Base-by-base conservation (phyloP, 805 yeast genomes). In the Starmerella apicola region DNA sequence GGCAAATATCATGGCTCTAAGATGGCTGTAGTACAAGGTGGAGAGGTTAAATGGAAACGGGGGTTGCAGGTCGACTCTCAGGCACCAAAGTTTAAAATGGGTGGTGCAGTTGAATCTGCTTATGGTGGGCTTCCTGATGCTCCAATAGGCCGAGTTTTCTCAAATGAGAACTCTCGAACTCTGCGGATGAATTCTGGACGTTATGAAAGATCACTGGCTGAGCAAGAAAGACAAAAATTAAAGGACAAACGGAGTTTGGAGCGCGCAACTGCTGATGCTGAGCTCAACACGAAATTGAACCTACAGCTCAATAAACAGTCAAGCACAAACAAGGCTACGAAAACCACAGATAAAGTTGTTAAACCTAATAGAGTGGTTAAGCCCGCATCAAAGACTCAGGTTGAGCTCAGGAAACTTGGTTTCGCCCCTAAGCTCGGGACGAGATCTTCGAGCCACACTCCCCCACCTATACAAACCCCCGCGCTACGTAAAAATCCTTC, bases 171-270 rank as follows among this genome's bases (percentile, higher is more conserved):
- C 9, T 9, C 25, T 5, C 31, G 34, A 12, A 7, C 3, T 62
- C 59, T 36, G 55, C 57, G 1, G 55, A 60, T 19, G 66, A 72
- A 4, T 68, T 71, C 21, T 59, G 59, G 35, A 75, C 76, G 3
- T 47, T 72, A 67, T 49, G 66, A 70, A 49, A 70, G 32, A 22
- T 28, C 38, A 2, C 19, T 37, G 53, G 67, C n/a, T 60, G 59
- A 17, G 47, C 37, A 52, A 63, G 52, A 51, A 58, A 52, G 51
- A 58, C 36, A 40, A 47, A 38, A 36, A 20, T 61, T 59, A 43
- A 36, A 41, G 17, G 45, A 46, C 10, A 49, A 50, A 27, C 38
- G 46, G 13, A 34, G 52, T 5, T 46, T 53, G 19, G 63, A 52
- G 37, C 37, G 38, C 54, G 29, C 44, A 57, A 37, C 61, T 63